phyloP scores from a whole-genome alignment of 306 rosid species.

The Malus sylvestris region DNA sequence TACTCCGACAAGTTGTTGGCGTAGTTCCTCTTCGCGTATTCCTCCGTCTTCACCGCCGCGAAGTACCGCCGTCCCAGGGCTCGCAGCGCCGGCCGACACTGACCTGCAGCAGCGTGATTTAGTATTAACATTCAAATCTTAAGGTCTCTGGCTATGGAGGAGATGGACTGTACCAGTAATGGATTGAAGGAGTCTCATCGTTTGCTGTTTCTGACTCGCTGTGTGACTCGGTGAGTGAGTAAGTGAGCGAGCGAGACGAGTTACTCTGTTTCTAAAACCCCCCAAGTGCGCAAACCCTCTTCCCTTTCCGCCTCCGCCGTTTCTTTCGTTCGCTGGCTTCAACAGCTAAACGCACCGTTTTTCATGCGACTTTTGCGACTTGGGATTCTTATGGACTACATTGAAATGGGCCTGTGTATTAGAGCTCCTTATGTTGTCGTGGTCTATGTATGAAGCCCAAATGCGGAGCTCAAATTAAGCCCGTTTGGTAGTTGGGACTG shows the following conservation, averaged over 20 bases:
- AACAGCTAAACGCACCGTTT: background rate
- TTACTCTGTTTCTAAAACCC: conserved; percentile 6
- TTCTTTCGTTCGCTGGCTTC: background rate
- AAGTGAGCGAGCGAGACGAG: background rate
- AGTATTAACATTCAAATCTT: background rate
- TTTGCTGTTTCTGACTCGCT: background rate
- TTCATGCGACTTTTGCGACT: background rate
- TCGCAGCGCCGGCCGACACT: conserved; percentile 36
- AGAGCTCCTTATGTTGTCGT: background rate
- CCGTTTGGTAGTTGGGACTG: background rate
- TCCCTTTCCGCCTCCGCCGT: background rate
- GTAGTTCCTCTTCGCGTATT: conserved; percentile 59
- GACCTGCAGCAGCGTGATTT: conserved; percentile 21
- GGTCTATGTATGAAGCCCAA: background rate
- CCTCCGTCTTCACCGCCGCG: conserved; percentile 42
- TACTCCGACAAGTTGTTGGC: conserved; percentile 74
- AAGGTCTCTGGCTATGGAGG: background rate
- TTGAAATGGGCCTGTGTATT: background rate
- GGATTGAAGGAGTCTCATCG: conserved; percentile 62
- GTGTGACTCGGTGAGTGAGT: background rate
- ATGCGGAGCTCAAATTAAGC: background rate
- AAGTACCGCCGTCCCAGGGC: conserved; percentile 44
- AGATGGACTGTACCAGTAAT: conserved; percentile 27
- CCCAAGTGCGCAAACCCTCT: conserved; percentile 17
- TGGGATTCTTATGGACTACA: background rate